Percentiles rank a stretch among this genome's conserved stretches.
phyloP scores from a whole-genome alignment of 2,329 filamentous ascomycete genomes.

The Aspergillus candidus region DNA sequence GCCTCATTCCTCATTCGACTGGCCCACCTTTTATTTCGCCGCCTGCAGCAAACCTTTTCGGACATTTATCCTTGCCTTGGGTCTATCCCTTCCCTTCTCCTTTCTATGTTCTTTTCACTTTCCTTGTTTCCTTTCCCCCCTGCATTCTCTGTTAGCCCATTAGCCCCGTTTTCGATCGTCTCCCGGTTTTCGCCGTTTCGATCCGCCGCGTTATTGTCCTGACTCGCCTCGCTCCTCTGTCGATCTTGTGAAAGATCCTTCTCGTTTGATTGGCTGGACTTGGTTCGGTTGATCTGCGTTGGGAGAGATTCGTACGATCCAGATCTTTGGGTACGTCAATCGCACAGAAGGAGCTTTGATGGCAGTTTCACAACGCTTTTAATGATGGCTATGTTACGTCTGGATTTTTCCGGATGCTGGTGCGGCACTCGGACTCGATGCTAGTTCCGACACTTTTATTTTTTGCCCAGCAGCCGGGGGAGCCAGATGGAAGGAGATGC shows the following conservation, averaged over 20 bases:
- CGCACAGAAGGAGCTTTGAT: slow-evolving; percentile 16
- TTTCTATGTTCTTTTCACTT: slow-evolving; percentile 17
- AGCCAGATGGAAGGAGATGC: slow-evolving; percentile 30
- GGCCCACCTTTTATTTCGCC: slow-evolving; percentile 19
- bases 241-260: slow-evolving; percentile 6
- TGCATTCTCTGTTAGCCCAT: slow-evolving; percentile 33
- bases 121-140: slow-evolving; percentile 12
- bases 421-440: slow-evolving; percentile 11
- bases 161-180: slow-evolving; percentile 29
- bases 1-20: slow-evolving; percentile 16
- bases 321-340: slow-evolving; percentile 13
- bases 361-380: slow-evolving; percentile 26
- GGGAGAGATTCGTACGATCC: slow-evolving; percentile 5
- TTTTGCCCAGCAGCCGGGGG: slow-evolving; percentile 16
- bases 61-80: slow-evolving; percentile 29
- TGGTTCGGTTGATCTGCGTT: background rate
- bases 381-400: slow-evolving; percentile 32
- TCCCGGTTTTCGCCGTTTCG: slow-evolving; percentile 30
- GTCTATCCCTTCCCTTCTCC: slow-evolving; percentile 18
- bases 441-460: slow-evolving; percentile 10
- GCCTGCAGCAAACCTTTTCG: slow-evolving; percentile 27
- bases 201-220: slow-evolving; percentile 21
- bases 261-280: slow-evolving; percentile 13
- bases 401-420: slow-evolving; percentile 18
- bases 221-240: slow-evolving; percentile 13